Conservation (phyloP, 2,329 filamentous ascomycete species). For the Camptophora hylomeconis region DNA sequence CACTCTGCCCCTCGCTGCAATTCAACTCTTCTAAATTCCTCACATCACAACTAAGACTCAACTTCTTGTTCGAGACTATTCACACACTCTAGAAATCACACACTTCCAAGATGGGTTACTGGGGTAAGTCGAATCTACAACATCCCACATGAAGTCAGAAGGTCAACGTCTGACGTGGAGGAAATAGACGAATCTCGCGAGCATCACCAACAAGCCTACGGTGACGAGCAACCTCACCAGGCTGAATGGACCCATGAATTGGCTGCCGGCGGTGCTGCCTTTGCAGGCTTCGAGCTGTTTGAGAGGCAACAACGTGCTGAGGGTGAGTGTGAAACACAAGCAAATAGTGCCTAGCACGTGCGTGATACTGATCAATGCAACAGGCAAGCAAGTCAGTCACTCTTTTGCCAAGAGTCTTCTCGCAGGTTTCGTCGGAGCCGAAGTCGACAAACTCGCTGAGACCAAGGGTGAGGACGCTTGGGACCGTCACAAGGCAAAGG, state of each 20-base stretch:
- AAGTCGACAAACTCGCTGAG: conserved; percentile 64
- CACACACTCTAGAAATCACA: too few relatives aligned
- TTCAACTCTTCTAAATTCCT: too few relatives aligned
- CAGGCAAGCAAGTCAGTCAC: conserved; percentile 59
- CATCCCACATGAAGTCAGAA: too few relatives aligned
- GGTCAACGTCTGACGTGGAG: too few relatives aligned
- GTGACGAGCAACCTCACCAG: conserved; percentile 43
- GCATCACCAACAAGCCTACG: conserved; percentile 42
- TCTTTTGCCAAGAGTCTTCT: conserved; percentile 65
- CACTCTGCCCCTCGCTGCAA: too few relatives aligned
- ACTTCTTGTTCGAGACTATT: too few relatives aligned
- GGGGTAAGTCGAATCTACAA: too few relatives aligned
- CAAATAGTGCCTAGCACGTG: neutral
- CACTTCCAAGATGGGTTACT: too few relatives aligned
- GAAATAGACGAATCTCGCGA: conserved; percentile 42
- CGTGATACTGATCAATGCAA: too few relatives aligned
- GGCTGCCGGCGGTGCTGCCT: conserved; percentile 61
- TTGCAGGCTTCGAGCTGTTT: conserved; percentile 67
- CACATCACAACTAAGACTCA: too few relatives aligned
- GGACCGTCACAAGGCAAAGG: conserved; percentile 46
- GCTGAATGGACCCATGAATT: conserved; percentile 59
- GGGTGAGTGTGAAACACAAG: conserved; percentile 32
- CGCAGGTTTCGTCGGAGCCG: conserved; percentile 57
- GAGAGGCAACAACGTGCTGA: conserved; percentile 61
- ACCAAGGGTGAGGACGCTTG: conserved; percentile 52